Evolutionary conservation across 257 asterid genomes (phyloP).

Genomic region (Orobanche coerulescens): DNA sequence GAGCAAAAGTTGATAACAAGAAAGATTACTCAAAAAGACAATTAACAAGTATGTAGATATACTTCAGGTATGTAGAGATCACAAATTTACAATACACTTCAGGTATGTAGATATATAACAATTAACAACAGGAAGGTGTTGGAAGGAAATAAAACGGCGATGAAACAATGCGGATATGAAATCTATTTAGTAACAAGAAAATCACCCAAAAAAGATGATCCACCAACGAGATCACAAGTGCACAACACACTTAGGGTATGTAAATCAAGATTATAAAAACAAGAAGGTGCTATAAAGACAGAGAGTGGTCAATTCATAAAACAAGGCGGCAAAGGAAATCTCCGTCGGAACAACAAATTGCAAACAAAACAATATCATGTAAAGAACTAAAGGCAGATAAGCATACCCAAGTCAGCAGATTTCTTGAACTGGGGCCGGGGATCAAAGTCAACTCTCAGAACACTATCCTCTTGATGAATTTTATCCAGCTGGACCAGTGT

Average conservation of each 20-base stretch:
- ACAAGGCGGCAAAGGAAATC: not conserved
- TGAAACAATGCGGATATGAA: not conserved
- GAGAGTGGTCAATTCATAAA: conserved; percentile 1
- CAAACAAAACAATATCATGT: not conserved
- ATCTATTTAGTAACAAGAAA: no score
- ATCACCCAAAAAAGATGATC: no score
- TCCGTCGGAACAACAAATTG: not conserved
- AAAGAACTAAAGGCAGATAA: conserved; percentile 12
- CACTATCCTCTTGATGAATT: conserved; percentile 23
- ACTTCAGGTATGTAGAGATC: no score
- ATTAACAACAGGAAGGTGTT: no score
- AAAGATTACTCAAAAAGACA: not conserved
- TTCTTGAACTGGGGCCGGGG: conserved; percentile 45
- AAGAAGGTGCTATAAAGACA: not conserved
- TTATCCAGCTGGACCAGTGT: conserved; percentile 23
- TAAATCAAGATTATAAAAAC: not conserved
- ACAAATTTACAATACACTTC: conserved; percentile 2
- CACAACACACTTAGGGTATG: not conserved
- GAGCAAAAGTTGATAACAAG: not conserved
- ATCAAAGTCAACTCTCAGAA: conserved; percentile 36
- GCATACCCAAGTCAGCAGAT: conserved; percentile 33
- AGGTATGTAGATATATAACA: no score
- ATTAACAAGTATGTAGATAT: no score
- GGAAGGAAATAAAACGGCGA: not conserved
- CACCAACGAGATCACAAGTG: conserved; percentile 11